Base-by-base conservation (phyloP, 2,329 filamentous ascomycete species). In the Rhexocercosporidium sp. region DNA sequence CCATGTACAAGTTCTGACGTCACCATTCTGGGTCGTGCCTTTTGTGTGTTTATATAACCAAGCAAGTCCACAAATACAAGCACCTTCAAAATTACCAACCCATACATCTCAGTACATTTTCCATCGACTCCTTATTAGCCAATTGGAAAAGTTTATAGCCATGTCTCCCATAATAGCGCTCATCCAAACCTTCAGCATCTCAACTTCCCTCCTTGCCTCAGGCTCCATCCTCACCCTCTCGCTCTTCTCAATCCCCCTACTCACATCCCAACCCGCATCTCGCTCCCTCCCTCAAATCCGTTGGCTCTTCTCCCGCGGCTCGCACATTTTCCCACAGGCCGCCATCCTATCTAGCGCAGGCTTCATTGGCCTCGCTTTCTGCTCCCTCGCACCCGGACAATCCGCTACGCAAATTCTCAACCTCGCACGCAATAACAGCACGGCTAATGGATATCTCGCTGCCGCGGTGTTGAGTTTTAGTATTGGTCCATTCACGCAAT, bases 281-380 rank as follows among this genome's bases (percentile, higher is more conserved):
- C 62, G 46, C 44, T 65, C 62, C 44, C 54, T 65, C 31, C 62
- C 62, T 16, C 47, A 56, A 34, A 60, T 39, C 41, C 62, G 62
- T 54, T 65, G 44, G 62, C 31, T 65, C 54, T 65, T 65, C 44
- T 59, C 54, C 22, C 54, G 54, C n/a, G 62, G 62, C 44, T 65
- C 62, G 2, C 62, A 65, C 34, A 34, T 51, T 16, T 65, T 65
- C 53, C 62, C 62, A 1, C 14, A 39, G 3, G 62, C 54, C 11
- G n/a, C 62, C 9, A 14, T 65, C 27, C 12, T 60, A n/a, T 60
- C 62, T 22, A n/a, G 20, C n/a, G n/a, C 27, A 1, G 54, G 62
- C n/a, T 65, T 65, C 56, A 12, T 37, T 20, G 51, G 29, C 16
- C 54, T 65, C 46, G 29, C 62, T 1, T 41, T 60, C 56, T 9